Percentiles rank a stretch among this genome's conserved stretches.
phyloP scores from a whole-genome alignment of 2,329 filamentous ascomycete species.

The Emmonsia crescens region DNA sequence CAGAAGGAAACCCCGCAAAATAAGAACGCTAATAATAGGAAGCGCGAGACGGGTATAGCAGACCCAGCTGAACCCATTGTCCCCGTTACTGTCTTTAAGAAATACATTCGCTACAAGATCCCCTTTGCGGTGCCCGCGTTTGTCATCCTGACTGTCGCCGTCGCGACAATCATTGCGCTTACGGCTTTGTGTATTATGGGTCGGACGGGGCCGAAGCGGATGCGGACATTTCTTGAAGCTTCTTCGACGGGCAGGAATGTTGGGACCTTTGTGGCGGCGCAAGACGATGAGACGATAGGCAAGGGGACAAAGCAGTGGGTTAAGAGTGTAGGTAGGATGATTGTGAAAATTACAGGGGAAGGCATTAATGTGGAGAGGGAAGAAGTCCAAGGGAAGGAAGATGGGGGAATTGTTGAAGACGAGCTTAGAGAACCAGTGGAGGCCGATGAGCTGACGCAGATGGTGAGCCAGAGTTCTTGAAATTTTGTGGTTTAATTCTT shows the following conservation, averaged over 20 bases:
- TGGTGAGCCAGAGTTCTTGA: background rate
- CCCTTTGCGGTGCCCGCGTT: background rate
- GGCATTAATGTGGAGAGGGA: background rate
- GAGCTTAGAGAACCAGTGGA: background rate
- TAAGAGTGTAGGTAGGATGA: background rate
- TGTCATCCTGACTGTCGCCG: background rate
- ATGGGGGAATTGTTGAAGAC: background rate
- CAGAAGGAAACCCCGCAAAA: background rate
- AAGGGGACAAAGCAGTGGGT: conserved; percentile 5
- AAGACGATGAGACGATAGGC: background rate
- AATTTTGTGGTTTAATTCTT: background rate
- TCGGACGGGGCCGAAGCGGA: conserved; percentile 4
- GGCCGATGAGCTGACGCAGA: background rate
- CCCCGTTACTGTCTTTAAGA: conserved; percentile 1
- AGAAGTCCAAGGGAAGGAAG: background rate
- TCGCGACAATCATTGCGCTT: background rate
- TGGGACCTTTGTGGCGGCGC: background rate
- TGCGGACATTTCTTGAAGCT: conserved; percentile 4
- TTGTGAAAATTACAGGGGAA: background rate
- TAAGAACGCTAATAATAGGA: background rate
- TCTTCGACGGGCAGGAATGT: conserved; percentile 5
- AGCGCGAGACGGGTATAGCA: background rate
- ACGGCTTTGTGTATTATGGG: background rate
- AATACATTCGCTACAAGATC: conserved; percentile 2
- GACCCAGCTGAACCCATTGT: background rate